A percentile compares a stretch with the other conserved stretches of the same genome.
These are phyloP conservation scores for Malbranchea zuffiana DNA, from an alignment of 2,329 filamentous ascomycete species.

Conservation along the genomic window DNA sequence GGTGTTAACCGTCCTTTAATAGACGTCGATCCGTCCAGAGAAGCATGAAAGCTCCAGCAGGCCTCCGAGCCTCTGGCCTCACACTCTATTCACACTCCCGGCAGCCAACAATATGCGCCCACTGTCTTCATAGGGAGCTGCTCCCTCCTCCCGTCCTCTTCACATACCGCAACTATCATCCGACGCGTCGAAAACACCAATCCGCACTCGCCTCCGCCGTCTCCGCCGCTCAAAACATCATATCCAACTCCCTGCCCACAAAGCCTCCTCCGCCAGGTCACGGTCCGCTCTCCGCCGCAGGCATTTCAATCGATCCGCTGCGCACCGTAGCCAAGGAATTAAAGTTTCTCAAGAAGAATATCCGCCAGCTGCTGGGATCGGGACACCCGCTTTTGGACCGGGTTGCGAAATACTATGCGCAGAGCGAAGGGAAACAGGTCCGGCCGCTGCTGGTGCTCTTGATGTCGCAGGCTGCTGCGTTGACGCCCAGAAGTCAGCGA, in stretches of 20 bases:
- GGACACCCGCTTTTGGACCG: conserved; percentile 90
- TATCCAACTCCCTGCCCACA: conserved; percentile 31
- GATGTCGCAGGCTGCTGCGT: conserved; percentile 88
- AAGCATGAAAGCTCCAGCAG: conserved; percentile 14
- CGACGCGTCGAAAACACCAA: conserved; percentile 29
- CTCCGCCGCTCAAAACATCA: conserved; percentile 43
- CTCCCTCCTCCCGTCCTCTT: conserved; percentile 18
- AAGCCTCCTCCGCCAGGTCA: conserved; percentile 17
- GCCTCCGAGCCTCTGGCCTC: conserved; percentile 13
- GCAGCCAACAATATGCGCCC: conserved; percentile 29
- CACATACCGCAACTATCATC: conserved; percentile 31
- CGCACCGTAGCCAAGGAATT: conserved; percentile 90
- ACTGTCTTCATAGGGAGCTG: conserved; percentile 30
- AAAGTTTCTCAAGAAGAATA: conserved; percentile 89
- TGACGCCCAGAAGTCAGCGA: conserved; percentile 53
- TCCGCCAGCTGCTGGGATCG: conserved; percentile 82
- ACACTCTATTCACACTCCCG: conserved; percentile 11
- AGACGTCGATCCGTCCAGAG: too few species aligned
- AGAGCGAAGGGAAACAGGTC: conserved; percentile 92
- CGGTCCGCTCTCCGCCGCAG: conserved; percentile 18
- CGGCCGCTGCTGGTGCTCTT: conserved; percentile 87
- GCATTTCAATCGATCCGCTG: conserved; percentile 74
- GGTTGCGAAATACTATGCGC: conserved; percentile 95
- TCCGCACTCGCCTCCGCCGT: conserved; percentile 35
- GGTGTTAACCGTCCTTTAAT: too few species aligned